Evolutionary conservation across 208 protist species (phyloP).

Genomic region (Leishmania martiniquensis): DNA sequence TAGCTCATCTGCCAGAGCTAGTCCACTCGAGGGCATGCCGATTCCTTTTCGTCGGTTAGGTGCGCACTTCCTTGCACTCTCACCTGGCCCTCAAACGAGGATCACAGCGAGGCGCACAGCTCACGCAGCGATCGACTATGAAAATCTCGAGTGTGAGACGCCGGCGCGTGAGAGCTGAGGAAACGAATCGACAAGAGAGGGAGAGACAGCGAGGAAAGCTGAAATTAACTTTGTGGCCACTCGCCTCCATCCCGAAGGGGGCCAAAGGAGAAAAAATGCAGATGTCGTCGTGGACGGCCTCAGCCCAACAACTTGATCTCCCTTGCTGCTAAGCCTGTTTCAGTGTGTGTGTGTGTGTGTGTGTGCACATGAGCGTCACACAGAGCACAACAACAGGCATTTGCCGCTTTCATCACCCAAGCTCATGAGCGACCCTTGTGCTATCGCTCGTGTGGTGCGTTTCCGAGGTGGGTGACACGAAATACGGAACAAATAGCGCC

Average conservation of each 20-base stretch:
- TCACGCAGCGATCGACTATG: background rate
- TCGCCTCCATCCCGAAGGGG: background rate
- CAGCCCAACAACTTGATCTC: background rate
- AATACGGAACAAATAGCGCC: too few species aligned
- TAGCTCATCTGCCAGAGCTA: constrained; percentile 26
- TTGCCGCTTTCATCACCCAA: too few species aligned
- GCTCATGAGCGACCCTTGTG: background rate
- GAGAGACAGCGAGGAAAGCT: background rate
- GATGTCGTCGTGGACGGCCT: background rate
- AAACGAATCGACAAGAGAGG: too few species aligned
- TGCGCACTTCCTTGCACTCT: background rate
- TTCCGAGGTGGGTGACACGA: too few species aligned
- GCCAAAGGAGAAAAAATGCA: background rate
- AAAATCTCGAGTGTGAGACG: background rate
- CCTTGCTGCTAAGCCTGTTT: too few species aligned
- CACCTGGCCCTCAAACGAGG: background rate
- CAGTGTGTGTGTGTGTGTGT: background rate
- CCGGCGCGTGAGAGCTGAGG: background rate
- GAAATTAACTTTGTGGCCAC: too few species aligned
- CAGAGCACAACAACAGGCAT: background rate
- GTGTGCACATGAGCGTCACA: background rate
- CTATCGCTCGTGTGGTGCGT: too few species aligned
- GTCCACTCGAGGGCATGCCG: constrained; percentile 12
- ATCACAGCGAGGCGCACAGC: background rate
- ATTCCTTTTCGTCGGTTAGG: background rate